Base-by-base conservation (phyloP, 768 basidiomycete genomes). In the Pseudohyphozyma bogoriensis region DNA sequence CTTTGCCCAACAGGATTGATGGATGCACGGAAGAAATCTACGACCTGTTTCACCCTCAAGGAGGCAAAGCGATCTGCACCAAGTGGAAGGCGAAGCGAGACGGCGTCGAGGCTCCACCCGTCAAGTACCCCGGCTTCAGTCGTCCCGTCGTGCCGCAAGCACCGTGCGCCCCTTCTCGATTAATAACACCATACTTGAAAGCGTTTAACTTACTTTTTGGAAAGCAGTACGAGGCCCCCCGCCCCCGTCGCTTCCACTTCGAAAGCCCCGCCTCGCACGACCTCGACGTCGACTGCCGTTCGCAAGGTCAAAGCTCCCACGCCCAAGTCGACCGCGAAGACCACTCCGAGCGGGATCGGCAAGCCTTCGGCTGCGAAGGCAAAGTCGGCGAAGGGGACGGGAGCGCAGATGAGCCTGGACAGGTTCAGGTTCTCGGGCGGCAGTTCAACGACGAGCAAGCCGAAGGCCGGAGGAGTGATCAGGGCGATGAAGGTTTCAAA, bases 401-500 rank as follows among this genome's bases (percentile, higher is more conserved):
- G 20, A 31, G 28, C 31, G n/a, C 33, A 35, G 32, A 20, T 22
- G 22, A n/a, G 20, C 9, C 33, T 36, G n/a, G 50, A 51, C 33
- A 32, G 24, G 32, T 36, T 35, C 50, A 33, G 22, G 10, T 51
- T 35, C 31, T n/a, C 32, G 20, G 33, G 26, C 0, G 44, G 33
- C 1, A 37, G 28, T 15, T 49, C 26, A 7, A 7, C 22, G 24
- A 12, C 36, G 52, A 24, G 44, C 42, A 8, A 31, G 53, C n/a
- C n/a, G n/a, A n/a, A n/a, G n/a, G n/a, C n/a, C n/a, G 53, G 56
- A 1, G 51, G 64, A 7, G 64, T 57, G 18, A 58, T 65, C 54
- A 62, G 40, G 57, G 44, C 64, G 22, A 65, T 65, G 64, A 56
- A 56, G 31, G 24, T 61, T 7, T 9, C 42, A 29, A 53, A 42